A percentile compares a stretch with the other conserved stretches of the same genome.
Evolutionary conservation across 441 rosid species (phyloP).

Genomic region (Codiaeum variegatum): DNA sequence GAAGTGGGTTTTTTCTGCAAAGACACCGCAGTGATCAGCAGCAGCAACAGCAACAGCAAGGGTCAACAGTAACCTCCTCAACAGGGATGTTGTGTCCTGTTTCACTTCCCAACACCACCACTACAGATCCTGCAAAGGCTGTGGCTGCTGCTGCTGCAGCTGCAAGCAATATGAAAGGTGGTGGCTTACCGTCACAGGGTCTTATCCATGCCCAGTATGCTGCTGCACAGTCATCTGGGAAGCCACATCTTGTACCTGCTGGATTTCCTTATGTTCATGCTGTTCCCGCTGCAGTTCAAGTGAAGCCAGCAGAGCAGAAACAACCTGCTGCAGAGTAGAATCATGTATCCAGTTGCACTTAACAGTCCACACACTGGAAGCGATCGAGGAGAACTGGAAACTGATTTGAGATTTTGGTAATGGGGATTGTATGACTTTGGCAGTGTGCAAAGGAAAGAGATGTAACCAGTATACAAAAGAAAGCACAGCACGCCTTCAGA

Average conservation of each 20-base stretch:
- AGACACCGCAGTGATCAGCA: constrained; percentile 63
- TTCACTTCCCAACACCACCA: constrained; percentile 32
- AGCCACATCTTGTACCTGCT: constrained; percentile 52
- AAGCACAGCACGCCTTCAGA: constrained; percentile 15
- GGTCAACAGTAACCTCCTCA: constrained; percentile 39
- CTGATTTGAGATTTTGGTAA: constrained; percentile 10
- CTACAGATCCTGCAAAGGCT: constrained; percentile 75
- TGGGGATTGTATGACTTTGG: constrained; percentile 15
- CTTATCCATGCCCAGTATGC: constrained; percentile 48
- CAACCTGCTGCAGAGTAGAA: constrained; percentile 83
- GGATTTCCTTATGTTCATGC: constrained; percentile 59
- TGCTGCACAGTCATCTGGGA: constrained; percentile 46
- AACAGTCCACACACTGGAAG: constrained; percentile 11
- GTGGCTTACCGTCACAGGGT: constrained; percentile 43
- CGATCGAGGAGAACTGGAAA: not conserved
- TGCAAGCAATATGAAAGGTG: constrained; percentile 67
- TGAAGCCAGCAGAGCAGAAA: constrained; percentile 79
- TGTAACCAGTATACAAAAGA: not conserved
- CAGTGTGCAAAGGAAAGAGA: constrained; percentile 19
- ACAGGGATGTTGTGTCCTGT: constrained; percentile 49
- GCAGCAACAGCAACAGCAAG: constrained; percentile 40
- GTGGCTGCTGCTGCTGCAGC: constrained; percentile 35
- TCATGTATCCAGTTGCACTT: not conserved
- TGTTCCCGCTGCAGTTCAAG: constrained; percentile 58
- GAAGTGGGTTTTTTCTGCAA: constrained; percentile 55